Evolutionary conservation across 441 rosid genomes (phyloP), one percentile per base, ranked within the genome.

Genomic region (Gossypium davidsonii): DNA sequence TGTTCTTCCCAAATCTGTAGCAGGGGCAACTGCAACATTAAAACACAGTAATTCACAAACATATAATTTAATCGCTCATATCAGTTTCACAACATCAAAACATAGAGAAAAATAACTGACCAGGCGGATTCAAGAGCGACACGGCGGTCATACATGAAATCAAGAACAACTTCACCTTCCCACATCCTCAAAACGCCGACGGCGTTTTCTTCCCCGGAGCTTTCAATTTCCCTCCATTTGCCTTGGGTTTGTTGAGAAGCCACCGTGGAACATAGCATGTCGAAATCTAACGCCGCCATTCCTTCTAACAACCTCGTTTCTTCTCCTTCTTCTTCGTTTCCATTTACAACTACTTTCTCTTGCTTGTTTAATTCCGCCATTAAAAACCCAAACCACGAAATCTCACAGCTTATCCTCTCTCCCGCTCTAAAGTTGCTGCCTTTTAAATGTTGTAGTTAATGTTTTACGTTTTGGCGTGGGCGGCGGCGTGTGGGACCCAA

Each of bases 231-330:
- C 80, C 84, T 82, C 94, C 96, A 90, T 77, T 94, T 89, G 57
- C 98, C 96, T 66, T 91, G 90, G 15, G 98, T 80, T 81, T 90
- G 98, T 81, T 90, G 98, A 83, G 86, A 69, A 72, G 96, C 97
- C 49, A 88, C 95, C 42, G 90, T 83, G 21, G 91, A 87, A 73
- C 95, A 87, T 25, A 88, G 81, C 84, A 84, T 12, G 78, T 88
- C 93, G 77, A 88, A 88, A 82, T 88, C 92, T 79, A 88, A 56
- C 66, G 83, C 90, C 34, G 84, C 79, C 72, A 83, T 78, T n/a
- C 87, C 87, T 57, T 82, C 88, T 18, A 82, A 28, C 79, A 83
- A 72, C 76, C 52, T 79, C 67, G 64, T 66, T 75, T 60, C 81
- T 83, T 58, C 37, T 57, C 14, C 55, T 78, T 71, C 58, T 78